Percentiles rank a stretch among this genome's conserved stretches.
Evolutionary conservation across 148 eudicot species (phyloP).

Genomic region (Arctostaphylos glauca): DNA sequence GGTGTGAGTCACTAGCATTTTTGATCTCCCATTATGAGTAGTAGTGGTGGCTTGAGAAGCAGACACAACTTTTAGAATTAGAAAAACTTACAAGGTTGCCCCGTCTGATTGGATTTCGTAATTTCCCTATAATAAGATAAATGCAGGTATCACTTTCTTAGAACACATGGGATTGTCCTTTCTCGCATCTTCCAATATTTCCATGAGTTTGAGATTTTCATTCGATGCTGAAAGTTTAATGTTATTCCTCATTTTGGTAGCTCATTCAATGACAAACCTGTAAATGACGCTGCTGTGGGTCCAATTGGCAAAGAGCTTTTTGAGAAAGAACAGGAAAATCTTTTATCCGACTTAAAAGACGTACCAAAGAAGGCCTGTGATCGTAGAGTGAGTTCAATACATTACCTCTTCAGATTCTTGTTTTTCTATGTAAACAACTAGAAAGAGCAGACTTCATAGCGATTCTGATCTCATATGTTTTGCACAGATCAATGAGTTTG

Average conservation of each 20-base stretch:
- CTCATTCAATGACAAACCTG: conserved; percentile 94
- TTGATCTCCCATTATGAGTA: neutral
- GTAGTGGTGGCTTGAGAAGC: neutral
- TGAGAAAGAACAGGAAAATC: conserved; percentile 96
- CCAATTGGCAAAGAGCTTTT: conserved; percentile 92
- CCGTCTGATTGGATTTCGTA: neutral
- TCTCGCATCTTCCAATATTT: neutral
- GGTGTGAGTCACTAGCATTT: too few species aligned
- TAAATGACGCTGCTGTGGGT: conserved; percentile 56
- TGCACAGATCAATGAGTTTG: conserved; percentile 87
- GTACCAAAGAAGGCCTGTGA: conserved; percentile 99
- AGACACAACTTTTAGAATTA: neutral
- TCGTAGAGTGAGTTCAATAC: conserved; percentile 63
- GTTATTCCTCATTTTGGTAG: conserved; percentile 30
- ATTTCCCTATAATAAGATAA: neutral
- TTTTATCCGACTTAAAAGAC: conserved; percentile 80
- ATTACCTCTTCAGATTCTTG: neutral
- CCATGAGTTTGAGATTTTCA: neutral
- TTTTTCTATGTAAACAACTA: neutral
- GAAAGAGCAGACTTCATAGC: neutral
- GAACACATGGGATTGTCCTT: neutral
- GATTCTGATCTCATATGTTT: neutral
- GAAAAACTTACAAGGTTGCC: neutral
- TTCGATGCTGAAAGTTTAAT: neutral
- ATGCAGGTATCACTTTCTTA: neutral